A percentile compares a stretch with the other conserved stretches of the same genome.
Conservation (phyloP, 2,329 filamentous ascomycete genomes). For the Rhinocladiella mackenziei region DNA sequence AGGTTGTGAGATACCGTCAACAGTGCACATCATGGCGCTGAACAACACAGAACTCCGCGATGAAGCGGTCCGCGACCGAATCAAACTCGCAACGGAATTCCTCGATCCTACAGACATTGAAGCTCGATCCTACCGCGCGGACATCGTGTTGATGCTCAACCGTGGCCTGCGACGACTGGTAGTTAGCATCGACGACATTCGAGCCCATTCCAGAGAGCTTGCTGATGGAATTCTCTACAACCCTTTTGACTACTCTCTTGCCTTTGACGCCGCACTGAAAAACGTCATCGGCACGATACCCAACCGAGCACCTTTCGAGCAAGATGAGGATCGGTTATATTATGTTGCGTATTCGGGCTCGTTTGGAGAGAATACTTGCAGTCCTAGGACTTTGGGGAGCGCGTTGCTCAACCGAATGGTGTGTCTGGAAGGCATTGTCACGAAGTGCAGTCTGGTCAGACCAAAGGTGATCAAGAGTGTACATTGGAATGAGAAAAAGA, state of each 20-base stretch:
- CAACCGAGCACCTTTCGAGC: constrained; percentile 70
- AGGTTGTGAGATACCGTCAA: too few species aligned
- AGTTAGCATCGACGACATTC: constrained; percentile 84
- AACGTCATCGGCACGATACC: constrained; percentile 78
- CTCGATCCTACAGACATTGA: constrained; percentile 64
- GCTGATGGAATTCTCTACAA: constrained; percentile 73
- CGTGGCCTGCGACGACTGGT: constrained; percentile 56
- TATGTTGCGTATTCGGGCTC: constrained; percentile 97
- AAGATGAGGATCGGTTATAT: constrained; percentile 71
- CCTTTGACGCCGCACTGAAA: constrained; percentile 87
- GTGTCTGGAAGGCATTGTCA: constrained; percentile 94
- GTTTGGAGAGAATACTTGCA: constrained; percentile 92
- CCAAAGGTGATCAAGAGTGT: constrained; percentile 98
- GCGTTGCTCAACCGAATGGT: constrained; percentile 94
- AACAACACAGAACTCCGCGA: constrained; percentile 68
- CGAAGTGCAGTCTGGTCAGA: constrained; percentile 87
- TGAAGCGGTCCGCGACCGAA: constrained; percentile 76
- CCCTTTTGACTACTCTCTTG: constrained; percentile 82
- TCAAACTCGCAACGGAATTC: constrained; percentile 86
- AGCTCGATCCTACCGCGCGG: constrained; percentile 71
- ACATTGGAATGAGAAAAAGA: constrained; percentile 84
- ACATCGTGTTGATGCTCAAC: constrained; percentile 74
- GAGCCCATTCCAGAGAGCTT: constrained; percentile 78
- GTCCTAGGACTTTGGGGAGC: constrained; percentile 86
- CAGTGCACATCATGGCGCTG: constrained; percentile 28